Percentiles rank a stretch among this genome's conserved stretches.
Evolutionary conservation across 202 grass and related monocot genomes (phyloP).

Genomic region (Carex arenaria): DNA sequence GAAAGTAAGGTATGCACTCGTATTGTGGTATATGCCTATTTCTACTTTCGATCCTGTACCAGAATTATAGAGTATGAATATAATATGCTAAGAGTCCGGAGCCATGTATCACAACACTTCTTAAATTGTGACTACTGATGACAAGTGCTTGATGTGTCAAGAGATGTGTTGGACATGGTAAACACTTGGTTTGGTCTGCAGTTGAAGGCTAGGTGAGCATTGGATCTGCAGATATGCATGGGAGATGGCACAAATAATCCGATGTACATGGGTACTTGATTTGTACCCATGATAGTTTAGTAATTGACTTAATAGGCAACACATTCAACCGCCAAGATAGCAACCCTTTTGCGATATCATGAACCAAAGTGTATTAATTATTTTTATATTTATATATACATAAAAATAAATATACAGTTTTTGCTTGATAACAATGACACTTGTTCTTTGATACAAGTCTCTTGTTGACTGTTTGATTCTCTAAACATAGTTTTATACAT

Average conservation of each 20-base stretch:
- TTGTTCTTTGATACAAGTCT: background rate
- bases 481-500: background rate
- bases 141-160: background rate
- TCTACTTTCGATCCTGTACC: background rate
- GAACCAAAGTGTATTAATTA: background rate
- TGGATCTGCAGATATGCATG: background rate
- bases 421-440: background rate
- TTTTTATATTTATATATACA: background rate
- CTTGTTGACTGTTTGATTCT: background rate
- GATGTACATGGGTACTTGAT: background rate
- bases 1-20: constrained; percentile 5
- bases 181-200: background rate
- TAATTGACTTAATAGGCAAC: background rate
- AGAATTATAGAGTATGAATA: background rate
- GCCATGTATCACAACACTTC: background rate
- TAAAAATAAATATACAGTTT: background rate
- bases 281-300: background rate
- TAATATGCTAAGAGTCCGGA: background rate
- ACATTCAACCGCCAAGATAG: background rate
- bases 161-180: background rate
- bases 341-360: background rate
- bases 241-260: background rate
- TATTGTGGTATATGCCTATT: background rate
- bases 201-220: background rate
- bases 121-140: background rate